These are phyloP conservation scores for Pseudogymnoascus sp. DNA, from an alignment of 2,329 filamentous ascomycete genomes.

Conservation along the genomic window DNA sequence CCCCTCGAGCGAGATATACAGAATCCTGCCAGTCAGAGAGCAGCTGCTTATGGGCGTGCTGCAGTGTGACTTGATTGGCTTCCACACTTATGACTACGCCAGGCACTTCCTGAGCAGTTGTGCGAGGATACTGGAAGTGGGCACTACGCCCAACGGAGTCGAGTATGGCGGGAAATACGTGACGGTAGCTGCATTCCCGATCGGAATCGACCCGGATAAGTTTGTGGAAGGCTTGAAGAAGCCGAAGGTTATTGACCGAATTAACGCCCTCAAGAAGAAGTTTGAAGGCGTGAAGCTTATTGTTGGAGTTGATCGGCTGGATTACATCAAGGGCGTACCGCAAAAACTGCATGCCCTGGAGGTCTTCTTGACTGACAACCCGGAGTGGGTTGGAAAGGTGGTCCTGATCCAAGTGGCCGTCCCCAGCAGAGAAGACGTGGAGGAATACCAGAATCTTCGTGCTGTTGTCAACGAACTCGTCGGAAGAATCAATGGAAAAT, in stretches of 20 bases:
- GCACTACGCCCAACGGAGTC: slow-evolving; percentile 84
- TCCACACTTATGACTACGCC: slow-evolving; percentile 99
- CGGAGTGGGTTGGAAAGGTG: slow-evolving; percentile 96
- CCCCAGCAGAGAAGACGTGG: slow-evolving; percentile 88
- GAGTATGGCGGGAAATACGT: slow-evolving; percentile 84
- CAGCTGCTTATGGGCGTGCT: slow-evolving; percentile 80
- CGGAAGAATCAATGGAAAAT: slow-evolving; percentile 92
- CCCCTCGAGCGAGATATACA: slow-evolving; percentile 92
- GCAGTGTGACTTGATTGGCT: slow-evolving; percentile 90
- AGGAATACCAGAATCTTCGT: slow-evolving; percentile 94
- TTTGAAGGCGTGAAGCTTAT: slow-evolving; percentile 96
- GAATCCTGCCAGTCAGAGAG: slow-evolving; percentile 87
- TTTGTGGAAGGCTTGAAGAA: slow-evolving; percentile 84
- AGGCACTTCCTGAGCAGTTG: slow-evolving; percentile 94
- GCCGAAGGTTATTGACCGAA: slow-evolving; percentile 78
- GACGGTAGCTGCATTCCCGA: slow-evolving; percentile 90
- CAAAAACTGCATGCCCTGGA: slow-evolving; percentile 96
- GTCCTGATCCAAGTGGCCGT: slow-evolving; percentile 94
- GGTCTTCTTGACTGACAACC: slow-evolving; percentile 92
- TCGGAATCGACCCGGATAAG: slow-evolving; percentile 95
- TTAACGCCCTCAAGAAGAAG: slow-evolving; percentile 75
- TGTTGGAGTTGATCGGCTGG: slow-evolving; percentile 89
- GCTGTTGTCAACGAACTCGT: slow-evolving; percentile 96
- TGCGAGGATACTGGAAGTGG: slow-evolving; percentile 73
- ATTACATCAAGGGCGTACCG: slow-evolving; percentile 98